Evolutionary conservation across 495 filamentous ascomycete genomes (phyloP).

Genomic region (Hyaloscypha bicolor): DNA sequence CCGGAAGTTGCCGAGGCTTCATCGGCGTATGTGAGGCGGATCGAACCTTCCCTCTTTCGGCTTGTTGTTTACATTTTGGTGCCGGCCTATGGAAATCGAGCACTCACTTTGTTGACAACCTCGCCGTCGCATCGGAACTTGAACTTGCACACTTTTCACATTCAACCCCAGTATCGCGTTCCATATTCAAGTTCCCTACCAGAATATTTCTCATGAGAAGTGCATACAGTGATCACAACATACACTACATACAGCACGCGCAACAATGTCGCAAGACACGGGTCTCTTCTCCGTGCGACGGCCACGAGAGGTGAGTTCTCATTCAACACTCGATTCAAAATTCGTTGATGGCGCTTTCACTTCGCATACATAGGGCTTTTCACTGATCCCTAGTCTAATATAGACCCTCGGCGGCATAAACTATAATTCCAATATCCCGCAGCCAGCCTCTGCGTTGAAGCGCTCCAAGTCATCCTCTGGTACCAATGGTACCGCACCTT

Average conservation of each 20-base stretch:
- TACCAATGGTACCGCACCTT: slow-evolving; percentile 58
- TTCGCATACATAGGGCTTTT: neutral
- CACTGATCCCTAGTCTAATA: slow-evolving; percentile 20
- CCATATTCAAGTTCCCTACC: neutral
- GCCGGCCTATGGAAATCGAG: slow-evolving; percentile 12
- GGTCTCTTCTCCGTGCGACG: slow-evolving; percentile 70
- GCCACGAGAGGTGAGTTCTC: slow-evolving; percentile 61
- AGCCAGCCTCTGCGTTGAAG: slow-evolving; percentile 91
- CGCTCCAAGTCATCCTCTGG: slow-evolving; percentile 82
- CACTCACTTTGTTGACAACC: slow-evolving; percentile 28
- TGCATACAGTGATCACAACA: neutral
- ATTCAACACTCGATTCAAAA: neutral
- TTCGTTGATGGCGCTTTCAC: neutral
- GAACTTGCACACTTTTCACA: neutral
- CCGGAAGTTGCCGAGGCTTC: slow-evolving; percentile 25
- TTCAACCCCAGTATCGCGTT: neutral
- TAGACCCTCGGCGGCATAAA: slow-evolving; percentile 73
- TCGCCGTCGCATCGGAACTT: slow-evolving; percentile 11
- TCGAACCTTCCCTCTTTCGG: neutral
- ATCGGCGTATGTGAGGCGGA: slow-evolving; percentile 12
- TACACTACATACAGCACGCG: neutral
- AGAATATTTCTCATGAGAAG: neutral
- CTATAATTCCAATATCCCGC: slow-evolving; percentile 71
- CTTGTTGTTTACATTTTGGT: slow-evolving; percentile 17
- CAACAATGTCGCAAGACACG: slow-evolving; percentile 68